Percentiles rank a stretch among this genome's conserved stretches.
Conservation (phyloP, 108 stramenopile genomes). For the Discostella pseudostelligera region DNA sequence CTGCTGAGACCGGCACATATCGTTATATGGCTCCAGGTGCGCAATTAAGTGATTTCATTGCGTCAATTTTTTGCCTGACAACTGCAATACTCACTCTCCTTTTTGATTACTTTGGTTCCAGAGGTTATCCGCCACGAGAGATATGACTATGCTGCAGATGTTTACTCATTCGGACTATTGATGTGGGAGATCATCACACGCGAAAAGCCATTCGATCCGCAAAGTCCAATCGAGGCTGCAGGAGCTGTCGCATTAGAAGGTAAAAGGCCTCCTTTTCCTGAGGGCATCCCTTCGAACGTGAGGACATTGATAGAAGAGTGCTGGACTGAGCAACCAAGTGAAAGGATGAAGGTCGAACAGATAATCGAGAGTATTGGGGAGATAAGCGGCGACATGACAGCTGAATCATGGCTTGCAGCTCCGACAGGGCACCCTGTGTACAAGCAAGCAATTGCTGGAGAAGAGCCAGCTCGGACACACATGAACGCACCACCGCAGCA, state of each 20-base stretch:
- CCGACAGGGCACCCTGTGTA: conserved; percentile 67
- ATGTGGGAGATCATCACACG: conserved; percentile 71
- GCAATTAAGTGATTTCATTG: not conserved
- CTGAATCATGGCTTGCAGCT: conserved; percentile 50
- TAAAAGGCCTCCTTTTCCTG: conserved; percentile 56
- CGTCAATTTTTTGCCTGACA: not conserved
- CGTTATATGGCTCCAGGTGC: conserved; percentile 46
- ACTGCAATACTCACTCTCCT: conserved; percentile 1
- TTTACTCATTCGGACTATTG: conserved; percentile 67
- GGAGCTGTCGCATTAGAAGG: conserved; percentile 57
- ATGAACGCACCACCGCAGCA: not conserved
- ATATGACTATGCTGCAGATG: conserved; percentile 66
- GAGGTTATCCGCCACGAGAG: conserved; percentile 72
- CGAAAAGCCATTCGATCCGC: conserved; percentile 60
- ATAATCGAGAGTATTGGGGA: conserved; percentile 38
- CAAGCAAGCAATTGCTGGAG: not conserved
- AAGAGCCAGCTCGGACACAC: not conserved
- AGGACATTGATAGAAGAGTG: conserved; percentile 49
- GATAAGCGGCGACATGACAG: conserved; percentile 25
- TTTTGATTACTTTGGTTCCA: conserved; percentile 45
- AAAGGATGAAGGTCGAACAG: conserved; percentile 42
- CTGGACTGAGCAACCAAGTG: conserved; percentile 57
- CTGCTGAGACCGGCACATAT: conserved; percentile 80
- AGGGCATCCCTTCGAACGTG: conserved; percentile 38
- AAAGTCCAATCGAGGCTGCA: conserved; percentile 64